phyloP scores from a whole-genome alignment of 306 rosid genomes.

The Mimosa pudica region DNA sequence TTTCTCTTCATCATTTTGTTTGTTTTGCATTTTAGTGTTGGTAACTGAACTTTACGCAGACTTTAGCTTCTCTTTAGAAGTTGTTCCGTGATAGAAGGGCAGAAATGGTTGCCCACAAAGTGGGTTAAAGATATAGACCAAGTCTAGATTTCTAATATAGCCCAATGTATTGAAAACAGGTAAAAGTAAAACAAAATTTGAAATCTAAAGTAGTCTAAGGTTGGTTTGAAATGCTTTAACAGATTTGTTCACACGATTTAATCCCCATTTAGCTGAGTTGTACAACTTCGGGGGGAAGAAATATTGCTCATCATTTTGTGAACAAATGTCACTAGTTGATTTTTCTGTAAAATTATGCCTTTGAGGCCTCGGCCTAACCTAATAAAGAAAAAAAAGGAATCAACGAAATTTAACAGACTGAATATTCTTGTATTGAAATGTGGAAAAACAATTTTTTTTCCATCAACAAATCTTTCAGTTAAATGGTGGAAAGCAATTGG shows the following conservation, averaged over 20 bases:
- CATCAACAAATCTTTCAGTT: background rate
- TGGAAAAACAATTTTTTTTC: too few species aligned
- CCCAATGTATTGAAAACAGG: background rate
- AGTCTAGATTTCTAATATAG: background rate
- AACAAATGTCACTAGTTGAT: background rate
- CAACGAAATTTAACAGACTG: background rate
- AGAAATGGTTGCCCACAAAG: slow-evolving; percentile 78
- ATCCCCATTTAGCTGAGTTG: background rate
- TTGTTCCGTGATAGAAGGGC: slow-evolving; percentile 68
- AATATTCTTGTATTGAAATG: background rate
- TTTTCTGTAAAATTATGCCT: background rate
- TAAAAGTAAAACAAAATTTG: background rate
- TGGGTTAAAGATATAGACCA: slow-evolving; percentile 54
- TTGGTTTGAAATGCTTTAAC: background rate
- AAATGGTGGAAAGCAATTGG: background rate
- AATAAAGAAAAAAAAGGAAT: too few species aligned
- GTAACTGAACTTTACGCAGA: slow-evolving; percentile 44
- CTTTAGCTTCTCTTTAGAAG: slow-evolving; percentile 74
- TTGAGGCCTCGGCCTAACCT: too few species aligned
- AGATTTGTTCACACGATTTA: background rate
- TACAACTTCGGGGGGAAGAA: background rate
- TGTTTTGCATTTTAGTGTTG: slow-evolving; percentile 1
- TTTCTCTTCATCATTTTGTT: background rate
- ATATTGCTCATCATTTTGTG: background rate
- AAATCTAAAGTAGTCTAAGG: background rate